Evolutionary conservation across 805 yeast genomes (phyloP).

Genomic region (Metschnikowia drakensbergensis): DNA sequence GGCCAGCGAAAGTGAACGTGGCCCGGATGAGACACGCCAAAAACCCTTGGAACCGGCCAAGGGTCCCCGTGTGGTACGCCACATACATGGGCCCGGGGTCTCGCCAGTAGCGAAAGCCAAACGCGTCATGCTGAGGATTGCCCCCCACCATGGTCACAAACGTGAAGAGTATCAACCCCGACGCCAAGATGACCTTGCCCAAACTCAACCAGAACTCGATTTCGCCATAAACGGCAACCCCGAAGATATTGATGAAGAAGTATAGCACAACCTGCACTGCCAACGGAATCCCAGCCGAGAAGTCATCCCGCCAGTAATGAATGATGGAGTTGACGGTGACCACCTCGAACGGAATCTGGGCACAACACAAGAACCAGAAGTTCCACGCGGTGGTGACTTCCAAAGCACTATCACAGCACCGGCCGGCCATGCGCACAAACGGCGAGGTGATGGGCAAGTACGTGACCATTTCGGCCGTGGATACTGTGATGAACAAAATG

Average conservation of each 20-base stretch:
- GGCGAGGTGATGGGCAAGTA: constrained; percentile 76
- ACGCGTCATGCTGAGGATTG: constrained; percentile 20
- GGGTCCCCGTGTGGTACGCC: constrained; percentile 39
- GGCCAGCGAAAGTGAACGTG: constrained; percentile 78
- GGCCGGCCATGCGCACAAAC: constrained; percentile 66
- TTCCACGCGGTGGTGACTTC: constrained; percentile 79
- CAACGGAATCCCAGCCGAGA: constrained; percentile 66
- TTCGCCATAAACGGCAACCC: constrained; percentile 53
- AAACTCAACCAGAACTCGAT: constrained; percentile 46
- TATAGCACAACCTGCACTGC: constrained; percentile 63
- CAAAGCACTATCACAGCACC: constrained; percentile 72
- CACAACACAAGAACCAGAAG: constrained; percentile 71
- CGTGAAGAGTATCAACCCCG: constrained; percentile 18
- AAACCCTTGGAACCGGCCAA: constrained; percentile 72
- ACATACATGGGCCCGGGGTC: constrained; percentile 19
- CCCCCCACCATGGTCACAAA: constrained; percentile 21
- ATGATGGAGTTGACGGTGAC: constrained; percentile 75
- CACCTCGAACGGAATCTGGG: constrained; percentile 78
- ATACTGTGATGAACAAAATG: constrained; percentile 59
- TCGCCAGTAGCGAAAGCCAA: constrained; percentile 20
- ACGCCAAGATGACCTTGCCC: constrained; percentile 31
- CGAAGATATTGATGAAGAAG: constrained; percentile 45
- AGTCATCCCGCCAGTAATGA: constrained; percentile 78
- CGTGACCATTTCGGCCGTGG: constrained; percentile 77
- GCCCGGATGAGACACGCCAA: constrained; percentile 67